Conservation (phyloP, 257 asterid genomes). For the Solanum tacnaense region DNA sequence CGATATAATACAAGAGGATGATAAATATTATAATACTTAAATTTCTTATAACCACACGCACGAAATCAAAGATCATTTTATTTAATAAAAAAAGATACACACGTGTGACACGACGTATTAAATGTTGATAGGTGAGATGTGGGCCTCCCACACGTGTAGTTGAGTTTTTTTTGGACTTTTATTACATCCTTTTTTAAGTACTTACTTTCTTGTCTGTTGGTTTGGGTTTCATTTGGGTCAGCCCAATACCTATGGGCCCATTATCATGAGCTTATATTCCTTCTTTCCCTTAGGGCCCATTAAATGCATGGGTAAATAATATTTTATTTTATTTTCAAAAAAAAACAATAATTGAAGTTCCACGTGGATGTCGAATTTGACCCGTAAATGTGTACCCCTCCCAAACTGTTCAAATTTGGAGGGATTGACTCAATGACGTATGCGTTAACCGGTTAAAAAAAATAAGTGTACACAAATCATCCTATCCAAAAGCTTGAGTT, state of each 20-base stretch:
- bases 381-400: not conserved
- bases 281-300: not conserved
- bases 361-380: not conserved
- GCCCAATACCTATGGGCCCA: not conserved
- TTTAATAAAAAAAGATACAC: not conserved
- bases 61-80: not conserved
- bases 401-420: not conserved
- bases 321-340: too few species aligned
- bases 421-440: not conserved
- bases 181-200: not conserved
- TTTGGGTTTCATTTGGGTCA: not conserved
- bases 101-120: not conserved
- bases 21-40: not conserved
- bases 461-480: not conserved
- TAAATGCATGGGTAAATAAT: not conserved
- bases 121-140: not conserved
- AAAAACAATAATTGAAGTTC: not conserved
- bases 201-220: not conserved
- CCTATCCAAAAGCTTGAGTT: not conserved
- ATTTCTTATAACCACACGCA: not conserved
- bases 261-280: not conserved
- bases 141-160: conserved; percentile 5
- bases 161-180: not conserved
- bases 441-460: not conserved
- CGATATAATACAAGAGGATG: not conserved